These are phyloP conservation scores for Saccharomyces hybrid DNA, from an alignment of 1,139 yeast genomes.

Conservation along the genomic window DNA sequence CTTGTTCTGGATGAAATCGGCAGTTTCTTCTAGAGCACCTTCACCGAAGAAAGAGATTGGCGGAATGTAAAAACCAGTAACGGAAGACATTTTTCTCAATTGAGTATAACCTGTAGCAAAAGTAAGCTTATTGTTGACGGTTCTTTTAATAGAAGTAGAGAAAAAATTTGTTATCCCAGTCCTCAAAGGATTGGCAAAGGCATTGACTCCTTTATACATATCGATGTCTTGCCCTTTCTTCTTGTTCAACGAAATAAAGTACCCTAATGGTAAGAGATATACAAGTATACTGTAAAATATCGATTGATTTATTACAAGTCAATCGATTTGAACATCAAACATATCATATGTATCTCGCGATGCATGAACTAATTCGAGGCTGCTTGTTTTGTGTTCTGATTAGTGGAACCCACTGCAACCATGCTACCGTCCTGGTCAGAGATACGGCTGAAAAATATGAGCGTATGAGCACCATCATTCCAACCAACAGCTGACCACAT, in stretches of 20 bases:
- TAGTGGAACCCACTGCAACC: not conserved
- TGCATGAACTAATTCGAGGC: not conserved
- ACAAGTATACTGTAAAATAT: not conserved
- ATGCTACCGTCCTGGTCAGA: not conserved
- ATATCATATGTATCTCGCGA: not conserved
- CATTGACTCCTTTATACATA: not conserved
- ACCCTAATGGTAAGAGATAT: not conserved
- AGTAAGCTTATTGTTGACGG: not conserved
- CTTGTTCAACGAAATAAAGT: not conserved
- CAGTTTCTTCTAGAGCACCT: constrained; percentile 18
- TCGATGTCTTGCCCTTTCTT: not conserved
- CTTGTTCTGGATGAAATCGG: constrained; percentile 11
- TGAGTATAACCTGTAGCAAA: not conserved
- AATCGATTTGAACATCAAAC: not conserved
- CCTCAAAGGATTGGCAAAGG: not conserved
- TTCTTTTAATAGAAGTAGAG: not conserved
- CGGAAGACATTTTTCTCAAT: constrained; percentile 8
- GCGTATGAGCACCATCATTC: not conserved
- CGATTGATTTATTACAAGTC: not conserved
- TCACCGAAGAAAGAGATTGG: constrained; percentile 19
- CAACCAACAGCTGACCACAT: not conserved
- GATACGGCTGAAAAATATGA: not conserved
- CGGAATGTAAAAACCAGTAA: constrained; percentile 18
- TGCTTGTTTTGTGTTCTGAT: not conserved
- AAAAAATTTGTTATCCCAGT: not conserved